Base-by-base conservation (phyloP, 306 rosid genomes). In the Glycyrrhiza uralensis region DNA sequence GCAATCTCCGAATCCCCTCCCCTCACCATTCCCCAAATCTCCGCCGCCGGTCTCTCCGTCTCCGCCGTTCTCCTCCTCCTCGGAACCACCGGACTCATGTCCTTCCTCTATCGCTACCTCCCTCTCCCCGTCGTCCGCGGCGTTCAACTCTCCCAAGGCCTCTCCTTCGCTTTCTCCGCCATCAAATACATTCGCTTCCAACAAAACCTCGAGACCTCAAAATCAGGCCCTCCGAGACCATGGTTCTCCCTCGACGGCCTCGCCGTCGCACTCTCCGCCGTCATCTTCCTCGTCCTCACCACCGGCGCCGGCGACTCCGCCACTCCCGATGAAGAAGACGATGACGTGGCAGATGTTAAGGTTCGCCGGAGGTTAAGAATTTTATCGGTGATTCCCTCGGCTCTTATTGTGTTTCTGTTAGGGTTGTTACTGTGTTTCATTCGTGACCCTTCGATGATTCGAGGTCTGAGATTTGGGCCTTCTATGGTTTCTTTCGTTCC, bases 51-150 rank as follows among this genome's bases (percentile, higher is more conserved):
- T 0, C 90, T 91, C 62, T 85, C 88, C 71, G 92, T 91, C 17
- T 82, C 91, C n/a, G 91, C 84, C 24, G 86, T 88, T 2, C 96
- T 91, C 66, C 85, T 89, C 38, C 0, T 89, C 49, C 89, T 85
- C 39, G 96, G 93, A 3, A 46, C 28, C 39, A 88, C 96, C 30
- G 96, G 96, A 1, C 89, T 91, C 67, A 91, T 91, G 96, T 84
- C 97, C 17, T 11, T 91, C 69, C 89, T 91, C 63, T 91, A 87
- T 72, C 91, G 89, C 2, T 88, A 83, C 63, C 85, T 91, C 12
- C 96, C 97, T 4, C 85, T 91, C 18, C 96, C 97, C 2, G 96
- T 91, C 13, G 97, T 91, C 30, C 97, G 97, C 6, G 96, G 97
- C 11, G 82, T 91, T 39, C 96, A 91, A 69, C 96, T 91, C 81